Evolutionary conservation across 2,329 filamentous ascomycete species (phyloP).

Genomic region (Penicillium sp.): DNA sequence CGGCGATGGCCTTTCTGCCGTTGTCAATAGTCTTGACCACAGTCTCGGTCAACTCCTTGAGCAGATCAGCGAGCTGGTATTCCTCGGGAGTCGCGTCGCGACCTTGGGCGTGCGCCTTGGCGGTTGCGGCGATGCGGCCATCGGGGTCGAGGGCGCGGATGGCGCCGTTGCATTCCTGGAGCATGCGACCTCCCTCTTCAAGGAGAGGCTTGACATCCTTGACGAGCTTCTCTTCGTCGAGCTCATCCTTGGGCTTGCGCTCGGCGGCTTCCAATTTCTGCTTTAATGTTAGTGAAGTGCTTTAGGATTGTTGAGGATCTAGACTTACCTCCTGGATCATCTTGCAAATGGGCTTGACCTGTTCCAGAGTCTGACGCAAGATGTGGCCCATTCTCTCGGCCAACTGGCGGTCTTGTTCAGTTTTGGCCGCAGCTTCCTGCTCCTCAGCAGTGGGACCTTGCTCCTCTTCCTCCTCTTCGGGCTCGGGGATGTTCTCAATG

Average conservation of each 20-base stretch:
- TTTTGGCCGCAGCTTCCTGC: constrained; percentile 54
- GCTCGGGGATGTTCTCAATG: constrained; percentile 53
- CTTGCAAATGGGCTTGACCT: constrained; percentile 77
- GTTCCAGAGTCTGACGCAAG: constrained; percentile 74
- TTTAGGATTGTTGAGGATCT: not conserved
- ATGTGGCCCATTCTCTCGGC: constrained; percentile 69
- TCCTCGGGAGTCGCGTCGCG: constrained; percentile 78
- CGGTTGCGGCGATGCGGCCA: constrained; percentile 75
- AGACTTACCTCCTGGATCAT: constrained; percentile 68
- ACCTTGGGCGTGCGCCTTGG: constrained; percentile 71
- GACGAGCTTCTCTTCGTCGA: constrained; percentile 85
- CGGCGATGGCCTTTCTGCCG: constrained; percentile 79
- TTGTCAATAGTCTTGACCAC: constrained; percentile 80
- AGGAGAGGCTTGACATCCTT: constrained; percentile 81
- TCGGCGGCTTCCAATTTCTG: constrained; percentile 75
- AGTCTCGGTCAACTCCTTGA: constrained; percentile 77
- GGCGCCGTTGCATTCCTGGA: constrained; percentile 79
- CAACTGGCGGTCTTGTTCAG: constrained; percentile 66
- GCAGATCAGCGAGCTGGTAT: constrained; percentile 72
- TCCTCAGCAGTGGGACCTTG: constrained; percentile 41
- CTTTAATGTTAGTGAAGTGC: constrained; percentile 2
- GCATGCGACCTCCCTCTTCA: constrained; percentile 74
- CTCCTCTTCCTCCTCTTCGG: constrained; percentile 28
- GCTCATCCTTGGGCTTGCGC: constrained; percentile 74
- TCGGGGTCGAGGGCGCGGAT: constrained; percentile 87